Evolutionary conservation across 495 filamentous ascomycete species (phyloP).

Genomic region (Thozetella sp.): DNA sequence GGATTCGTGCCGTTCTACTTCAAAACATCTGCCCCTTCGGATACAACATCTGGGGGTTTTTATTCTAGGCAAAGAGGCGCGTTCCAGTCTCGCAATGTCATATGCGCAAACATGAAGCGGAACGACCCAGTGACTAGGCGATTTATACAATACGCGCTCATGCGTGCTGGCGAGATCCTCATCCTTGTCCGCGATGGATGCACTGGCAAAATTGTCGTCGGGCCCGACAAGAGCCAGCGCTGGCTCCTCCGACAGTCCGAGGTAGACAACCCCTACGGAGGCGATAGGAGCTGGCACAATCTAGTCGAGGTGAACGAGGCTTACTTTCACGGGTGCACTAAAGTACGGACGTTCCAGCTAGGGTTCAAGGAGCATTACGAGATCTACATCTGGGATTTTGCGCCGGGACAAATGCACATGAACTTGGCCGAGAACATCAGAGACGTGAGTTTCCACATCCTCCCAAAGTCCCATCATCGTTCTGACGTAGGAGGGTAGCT

Average conservation of each 20-base stretch:
- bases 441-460: background rate
- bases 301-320: slow-evolving; percentile 30
- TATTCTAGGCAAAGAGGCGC: slow-evolving; percentile 35
- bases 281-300: slow-evolving; percentile 34
- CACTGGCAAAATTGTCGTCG: slow-evolving; percentile 43
- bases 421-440: slow-evolving; percentile 11
- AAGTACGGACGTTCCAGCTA: slow-evolving; percentile 44
- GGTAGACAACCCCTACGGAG: slow-evolving; percentile 40
- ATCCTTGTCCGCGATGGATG: slow-evolving; percentile 49
- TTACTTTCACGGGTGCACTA: slow-evolving; percentile 39
- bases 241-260: slow-evolving; percentile 50
- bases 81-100: slow-evolving; percentile 46
- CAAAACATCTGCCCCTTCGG: slow-evolving; percentile 27
- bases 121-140: slow-evolving; percentile 48
- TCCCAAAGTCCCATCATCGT: too few species aligned
- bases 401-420: slow-evolving; percentile 23
- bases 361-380: slow-evolving; percentile 52
- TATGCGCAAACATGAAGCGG: slow-evolving; percentile 52
- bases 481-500: too few species aligned
- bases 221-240: slow-evolving; percentile 38
- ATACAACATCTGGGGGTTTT: slow-evolving; percentile 27
- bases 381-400: slow-evolving; percentile 51
- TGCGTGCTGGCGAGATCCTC: slow-evolving; percentile 40
- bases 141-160: slow-evolving; percentile 49
- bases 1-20: slow-evolving; percentile 47